A percentile compares a stretch with the other conserved stretches of the same genome.
Evolutionary conservation across 164 flowering plant species (phyloP).

Genomic region (Kalanchoe fedtschenkoi): DNA sequence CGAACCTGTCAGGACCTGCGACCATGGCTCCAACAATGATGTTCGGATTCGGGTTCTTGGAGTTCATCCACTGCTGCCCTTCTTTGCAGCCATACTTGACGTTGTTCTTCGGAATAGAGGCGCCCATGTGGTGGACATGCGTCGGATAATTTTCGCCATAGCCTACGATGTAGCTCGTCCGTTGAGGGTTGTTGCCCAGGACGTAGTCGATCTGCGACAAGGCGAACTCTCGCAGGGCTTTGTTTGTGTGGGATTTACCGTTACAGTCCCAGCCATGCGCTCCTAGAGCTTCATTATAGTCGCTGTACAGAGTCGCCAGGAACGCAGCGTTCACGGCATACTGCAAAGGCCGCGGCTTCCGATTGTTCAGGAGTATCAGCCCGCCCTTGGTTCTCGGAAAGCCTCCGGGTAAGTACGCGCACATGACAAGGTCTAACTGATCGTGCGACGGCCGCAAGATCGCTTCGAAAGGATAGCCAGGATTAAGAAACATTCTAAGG

Average conservation of each 20-base stretch:
- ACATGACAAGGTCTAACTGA: conserved; percentile 79
- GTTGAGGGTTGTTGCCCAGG: conserved; percentile 82
- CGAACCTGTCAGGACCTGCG: conserved; percentile 85
- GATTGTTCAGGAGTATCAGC: conserved; percentile 77
- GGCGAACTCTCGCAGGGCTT: conserved; percentile 67
- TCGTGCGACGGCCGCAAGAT: conserved; percentile 69
- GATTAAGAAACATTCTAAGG: conserved; percentile 5
- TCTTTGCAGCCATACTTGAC: conserved; percentile 67
- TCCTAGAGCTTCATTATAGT: conserved; percentile 85
- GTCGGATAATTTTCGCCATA: conserved; percentile 70
- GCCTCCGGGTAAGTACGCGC: conserved; percentile 63
- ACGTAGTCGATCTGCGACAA: conserved; percentile 84
- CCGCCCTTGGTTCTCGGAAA: conserved; percentile 95
- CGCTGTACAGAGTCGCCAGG: conserved; percentile 69
- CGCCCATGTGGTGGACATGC: conserved; percentile 87
- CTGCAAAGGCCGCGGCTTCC: conserved; percentile 85
- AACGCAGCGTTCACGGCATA: conserved; percentile 90
- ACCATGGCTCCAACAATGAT: conserved; percentile 94
- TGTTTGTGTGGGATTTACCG: conserved; percentile 62
- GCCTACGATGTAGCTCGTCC: conserved; percentile 89
- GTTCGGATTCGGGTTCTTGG: conserved; percentile 60
- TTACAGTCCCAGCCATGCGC: conserved; percentile 98
- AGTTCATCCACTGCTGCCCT: conserved; percentile 91
- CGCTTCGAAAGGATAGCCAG: conserved; percentile 24
- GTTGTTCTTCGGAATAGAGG: conserved; percentile 82